Evolutionary conservation across 1,139 yeast genomes (phyloP), one percentile per base, ranked within the genome.

Genomic region (Yamadazyma friedrichii): DNA sequence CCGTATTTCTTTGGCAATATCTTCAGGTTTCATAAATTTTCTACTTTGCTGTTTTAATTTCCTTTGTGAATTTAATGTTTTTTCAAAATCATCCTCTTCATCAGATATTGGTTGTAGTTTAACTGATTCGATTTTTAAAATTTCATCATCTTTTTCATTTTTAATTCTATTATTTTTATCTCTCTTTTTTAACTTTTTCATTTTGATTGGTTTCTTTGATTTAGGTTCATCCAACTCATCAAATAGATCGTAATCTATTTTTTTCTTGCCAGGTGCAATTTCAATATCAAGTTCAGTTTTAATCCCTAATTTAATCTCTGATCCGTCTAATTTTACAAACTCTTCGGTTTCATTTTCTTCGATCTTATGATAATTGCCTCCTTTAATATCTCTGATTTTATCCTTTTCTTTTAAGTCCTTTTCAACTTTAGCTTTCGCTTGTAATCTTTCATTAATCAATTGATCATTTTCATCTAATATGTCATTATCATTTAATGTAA

Each of bases 401-500:
- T 45, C 46, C 31, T 46, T 48, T 33, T 65, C 67, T 9, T 48
- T 42, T 22, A 66, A 45, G 3, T 59, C 57, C 6, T 50, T 45
- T 28, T 55, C 46, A 25, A 61, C 46, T 41, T 62, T 64, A 13
- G 62, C 52, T 36, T 65, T 59, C 26, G 63, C 65, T 1, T 60
- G 52, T 36, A 82, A 51, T 20, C 52, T 42, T 6, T 67, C 72
- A 43, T 79, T 76, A 32, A 66, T 75, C 35, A 82, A 62, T 27
- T 67, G 75, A 30, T 72, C 81, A 27, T 64, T 71, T 2, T 75
- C 81, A 29, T 73, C 80, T 20, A 78, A 51, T 2, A 86, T 62
- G 6, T 67, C 67, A 1, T 66, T 58, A 46, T 88, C 96, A 42
- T 82, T 77, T 35, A 88, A 63, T 0, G 93, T 86, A 40, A 88